These are phyloP conservation scores for Wallacemonas sp. DNA, from an alignment of 208 protist species.

Conservation along the genomic window DNA sequence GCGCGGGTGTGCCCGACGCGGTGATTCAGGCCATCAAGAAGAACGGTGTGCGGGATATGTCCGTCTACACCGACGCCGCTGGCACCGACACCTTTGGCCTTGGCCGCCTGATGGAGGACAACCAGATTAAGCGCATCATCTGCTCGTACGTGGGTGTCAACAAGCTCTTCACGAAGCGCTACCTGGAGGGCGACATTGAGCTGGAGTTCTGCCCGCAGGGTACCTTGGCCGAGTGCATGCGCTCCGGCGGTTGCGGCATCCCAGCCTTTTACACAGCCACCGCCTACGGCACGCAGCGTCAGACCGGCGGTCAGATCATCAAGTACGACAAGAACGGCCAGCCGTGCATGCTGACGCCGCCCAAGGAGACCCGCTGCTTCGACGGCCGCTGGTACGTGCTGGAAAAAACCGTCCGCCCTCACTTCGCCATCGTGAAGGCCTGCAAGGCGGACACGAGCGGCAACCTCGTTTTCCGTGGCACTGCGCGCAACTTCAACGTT, in stretches of 20 bases:
- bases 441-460: constrained; percentile 92
- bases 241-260: constrained; percentile 95
- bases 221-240: constrained; percentile 94
- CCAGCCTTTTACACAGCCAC: constrained; percentile 97
- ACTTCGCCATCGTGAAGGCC: constrained; percentile 94
- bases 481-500: constrained; percentile 96
- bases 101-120: constrained; percentile 91
- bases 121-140: constrained; percentile 87
- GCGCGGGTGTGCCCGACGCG: constrained; percentile 94
- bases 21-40: constrained; percentile 90
- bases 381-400: constrained; percentile 91
- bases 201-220: constrained; percentile 96
- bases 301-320: constrained; percentile 91
- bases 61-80: constrained; percentile 94
- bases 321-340: constrained; percentile 89
- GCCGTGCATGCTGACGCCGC: constrained; percentile 61
- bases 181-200: constrained; percentile 94
- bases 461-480: constrained; percentile 88
- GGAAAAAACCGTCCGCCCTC: constrained; percentile 89
- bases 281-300: constrained; percentile 91
- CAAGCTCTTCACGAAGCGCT: constrained; percentile 93
- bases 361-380: constrained; percentile 89
- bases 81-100: constrained; percentile 96
- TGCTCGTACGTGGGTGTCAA: constrained; percentile 97
- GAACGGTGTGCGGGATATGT: constrained; percentile 89